These are phyloP conservation scores for Pythium folliculosum DNA, from an alignment of 352 stramenopile genomes.

Conservation along the genomic window DNA sequence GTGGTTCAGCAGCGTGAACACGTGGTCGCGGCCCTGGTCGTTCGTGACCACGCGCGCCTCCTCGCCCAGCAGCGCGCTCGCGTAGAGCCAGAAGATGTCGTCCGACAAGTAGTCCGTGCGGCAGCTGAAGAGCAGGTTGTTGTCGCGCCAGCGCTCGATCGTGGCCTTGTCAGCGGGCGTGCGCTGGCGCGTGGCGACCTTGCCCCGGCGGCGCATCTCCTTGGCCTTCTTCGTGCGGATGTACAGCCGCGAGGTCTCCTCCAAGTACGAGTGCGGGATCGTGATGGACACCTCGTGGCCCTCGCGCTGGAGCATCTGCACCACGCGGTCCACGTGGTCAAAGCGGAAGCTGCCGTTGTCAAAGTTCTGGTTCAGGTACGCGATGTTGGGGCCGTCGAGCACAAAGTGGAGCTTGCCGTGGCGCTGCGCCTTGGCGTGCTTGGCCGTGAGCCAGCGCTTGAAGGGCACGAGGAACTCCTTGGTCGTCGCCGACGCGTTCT, in stretches of 20 bases:
- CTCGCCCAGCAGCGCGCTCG: constrained; percentile 72
- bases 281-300: constrained; percentile 82
- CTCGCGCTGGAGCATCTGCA: constrained; percentile 78
- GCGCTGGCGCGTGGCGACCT: constrained; percentile 50
- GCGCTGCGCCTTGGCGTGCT: constrained; percentile 21
- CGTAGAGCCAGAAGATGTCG: constrained; percentile 99
- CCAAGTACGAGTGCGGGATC: constrained; percentile 67
- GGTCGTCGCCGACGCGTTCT: constrained; percentile 35
- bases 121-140: constrained; percentile 92
- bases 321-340: constrained; percentile 93
- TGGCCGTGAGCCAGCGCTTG: constrained; percentile 60
- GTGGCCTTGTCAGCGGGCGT: constrained; percentile 58
- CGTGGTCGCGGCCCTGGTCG: constrained; percentile 98
- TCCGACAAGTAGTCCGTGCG: constrained; percentile 85
- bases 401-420: constrained; percentile 73
- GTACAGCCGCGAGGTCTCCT: constrained; percentile 59
- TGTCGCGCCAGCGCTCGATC: constrained; percentile 61
- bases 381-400: constrained; percentile 97
- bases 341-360: constrained; percentile 91
- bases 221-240: constrained; percentile 59
- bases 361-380: constrained; percentile 98
- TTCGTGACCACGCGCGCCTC: constrained; percentile 93
- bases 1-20: constrained; percentile 58
- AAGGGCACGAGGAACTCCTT: constrained; percentile 68
- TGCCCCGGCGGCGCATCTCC: constrained; percentile 46